phyloP scores from a whole-genome alignment of 2,329 filamentous ascomycete genomes.

The Kalmusia sp. region DNA sequence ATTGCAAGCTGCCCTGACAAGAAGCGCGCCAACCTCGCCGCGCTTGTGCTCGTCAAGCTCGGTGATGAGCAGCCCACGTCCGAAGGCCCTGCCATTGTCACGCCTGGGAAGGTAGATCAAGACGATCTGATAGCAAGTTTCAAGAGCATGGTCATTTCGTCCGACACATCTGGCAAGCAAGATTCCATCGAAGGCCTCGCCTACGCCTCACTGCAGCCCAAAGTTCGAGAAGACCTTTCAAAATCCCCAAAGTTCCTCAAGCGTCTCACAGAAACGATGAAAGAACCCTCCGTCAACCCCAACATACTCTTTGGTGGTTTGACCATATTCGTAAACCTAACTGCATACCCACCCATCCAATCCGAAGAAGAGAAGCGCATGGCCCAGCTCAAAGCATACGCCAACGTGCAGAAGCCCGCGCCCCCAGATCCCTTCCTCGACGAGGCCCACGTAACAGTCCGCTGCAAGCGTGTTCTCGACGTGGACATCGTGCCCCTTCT shows the following conservation, averaged over 20 bases:
- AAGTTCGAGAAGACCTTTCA: constrained; percentile 81
- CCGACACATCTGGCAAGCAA: constrained; percentile 65
- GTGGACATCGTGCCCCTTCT: constrained; percentile 79
- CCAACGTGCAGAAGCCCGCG: constrained; percentile 75
- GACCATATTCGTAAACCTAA: constrained; percentile 86
- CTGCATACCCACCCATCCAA: constrained; percentile 76
- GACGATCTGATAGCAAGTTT: constrained; percentile 63
- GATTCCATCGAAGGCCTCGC: constrained; percentile 89
- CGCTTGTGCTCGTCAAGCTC: constrained; percentile 64
- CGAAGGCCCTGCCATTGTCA: constrained; percentile 39
- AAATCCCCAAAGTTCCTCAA: constrained; percentile 73
- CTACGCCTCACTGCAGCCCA: constrained; percentile 85
- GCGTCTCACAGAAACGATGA: constrained; percentile 70
- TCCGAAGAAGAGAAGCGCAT: constrained; percentile 94
- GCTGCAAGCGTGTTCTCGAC: constrained; percentile 81
- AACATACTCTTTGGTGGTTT: constrained; percentile 83
- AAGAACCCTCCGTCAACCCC: constrained; percentile 44
- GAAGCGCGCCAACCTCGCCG: constrained; percentile 59
- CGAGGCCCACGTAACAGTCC: constrained; percentile 74
- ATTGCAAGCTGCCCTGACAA: constrained; percentile 73
- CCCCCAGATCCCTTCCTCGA: constrained; percentile 74
- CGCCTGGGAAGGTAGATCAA: constrained; percentile 41
- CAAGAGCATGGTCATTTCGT: constrained; percentile 69
- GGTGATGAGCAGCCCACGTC: constrained; percentile 48
- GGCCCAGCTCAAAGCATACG: constrained; percentile 90